A percentile compares a stretch with the other conserved stretches of the same genome.
Conservation (phyloP, 2,329 filamentous ascomycete genomes). For the Tolypocladium tundrense region DNA sequence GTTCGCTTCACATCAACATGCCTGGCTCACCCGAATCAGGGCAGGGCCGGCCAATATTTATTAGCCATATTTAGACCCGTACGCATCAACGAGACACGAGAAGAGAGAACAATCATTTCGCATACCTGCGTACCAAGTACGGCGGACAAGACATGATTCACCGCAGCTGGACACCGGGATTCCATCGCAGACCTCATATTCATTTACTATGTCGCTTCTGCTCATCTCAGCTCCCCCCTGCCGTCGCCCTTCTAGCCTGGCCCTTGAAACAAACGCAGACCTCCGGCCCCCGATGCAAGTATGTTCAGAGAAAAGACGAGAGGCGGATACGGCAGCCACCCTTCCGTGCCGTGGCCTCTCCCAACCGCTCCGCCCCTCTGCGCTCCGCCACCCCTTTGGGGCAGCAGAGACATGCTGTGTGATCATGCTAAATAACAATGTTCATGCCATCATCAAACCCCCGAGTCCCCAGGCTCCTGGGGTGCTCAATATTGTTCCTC, state of each 20-base stretch:
- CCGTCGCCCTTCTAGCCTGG: neutral
- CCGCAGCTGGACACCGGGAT: neutral
- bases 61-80: neutral
- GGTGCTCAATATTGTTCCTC: neutral
- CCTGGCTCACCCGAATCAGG: neutral
- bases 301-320: neutral
- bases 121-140: neutral
- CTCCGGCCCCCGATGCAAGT: neutral
- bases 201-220: neutral
- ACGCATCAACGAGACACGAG: neutral
- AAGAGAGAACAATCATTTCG: neutral
- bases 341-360: neutral
- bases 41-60: neutral
- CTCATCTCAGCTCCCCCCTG: neutral
- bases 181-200: neutral
- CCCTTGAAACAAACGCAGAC: neutral
- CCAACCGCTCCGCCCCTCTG: neutral
- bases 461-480: neutral
- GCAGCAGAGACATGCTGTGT: constrained; percentile 6
- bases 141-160: too few species aligned
- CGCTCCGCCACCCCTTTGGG: neutral
- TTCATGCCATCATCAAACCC: constrained; percentile 20
- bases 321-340: neutral
- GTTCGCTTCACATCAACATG: neutral
- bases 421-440: constrained; percentile 22